Conservation (phyloP, 345 rosid genomes). For the Euphorbia peplus region DNA sequence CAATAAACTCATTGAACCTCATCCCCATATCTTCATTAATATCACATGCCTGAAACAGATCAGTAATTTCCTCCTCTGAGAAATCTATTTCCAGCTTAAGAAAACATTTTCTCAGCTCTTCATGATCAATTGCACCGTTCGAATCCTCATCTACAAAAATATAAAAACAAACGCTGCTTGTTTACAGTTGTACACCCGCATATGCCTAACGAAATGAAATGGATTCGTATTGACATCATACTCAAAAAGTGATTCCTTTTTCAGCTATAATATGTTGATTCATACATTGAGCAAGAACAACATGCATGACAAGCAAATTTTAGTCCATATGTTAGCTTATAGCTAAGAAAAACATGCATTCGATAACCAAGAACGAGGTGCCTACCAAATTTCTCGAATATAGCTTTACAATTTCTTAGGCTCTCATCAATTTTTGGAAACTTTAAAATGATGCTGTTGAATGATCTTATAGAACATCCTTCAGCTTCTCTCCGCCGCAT, state of each 20-base stretch:
- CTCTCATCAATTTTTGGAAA: constrained; percentile 85
- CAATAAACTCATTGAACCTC: constrained; percentile 84
- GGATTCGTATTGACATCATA: not conserved
- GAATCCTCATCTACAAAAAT: constrained; percentile 69
- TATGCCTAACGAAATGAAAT: not conserved
- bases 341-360: not conserved
- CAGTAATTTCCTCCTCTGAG: constrained; percentile 75
- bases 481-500: constrained; percentile 57
- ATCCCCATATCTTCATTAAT: constrained; percentile 75
- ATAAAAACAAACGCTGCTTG: not conserved
- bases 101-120: constrained; percentile 74
- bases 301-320: not conserved
- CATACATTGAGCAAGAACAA: not conserved
- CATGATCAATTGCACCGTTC: constrained; percentile 71
- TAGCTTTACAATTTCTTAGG: constrained; percentile 78
- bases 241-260: not conserved
- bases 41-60: constrained; percentile 80
- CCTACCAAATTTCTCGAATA: constrained; percentile 77
- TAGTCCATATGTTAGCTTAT: not conserved
- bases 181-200: not conserved
- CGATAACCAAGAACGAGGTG: not conserved
- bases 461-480: constrained; percentile 71
- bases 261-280: not conserved
- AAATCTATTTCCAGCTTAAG: constrained; percentile 62
- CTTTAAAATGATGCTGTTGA: constrained; percentile 79